Percentiles rank a stretch among this genome's conserved stretches.
phyloP scores from a whole-genome alignment of 495 filamentous ascomycete species.

The Trichoderma asperelloides region DNA sequence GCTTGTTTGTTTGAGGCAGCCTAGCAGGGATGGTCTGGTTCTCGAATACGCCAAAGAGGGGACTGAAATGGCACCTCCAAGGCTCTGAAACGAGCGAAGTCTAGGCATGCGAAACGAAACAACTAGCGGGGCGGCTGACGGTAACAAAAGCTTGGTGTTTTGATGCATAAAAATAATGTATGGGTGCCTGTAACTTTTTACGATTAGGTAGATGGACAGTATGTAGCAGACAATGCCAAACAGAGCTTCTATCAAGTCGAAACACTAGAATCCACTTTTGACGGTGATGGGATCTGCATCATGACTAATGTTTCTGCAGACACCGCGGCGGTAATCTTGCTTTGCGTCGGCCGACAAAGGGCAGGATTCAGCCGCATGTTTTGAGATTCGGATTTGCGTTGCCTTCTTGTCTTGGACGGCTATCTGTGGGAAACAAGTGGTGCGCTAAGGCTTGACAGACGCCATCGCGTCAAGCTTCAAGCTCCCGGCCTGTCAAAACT shows the following conservation, averaged over 20 bases:
- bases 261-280: neutral
- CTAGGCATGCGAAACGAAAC: slow-evolving; percentile 1
- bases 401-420: no score
- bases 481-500: no score
- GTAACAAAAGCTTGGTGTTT: neutral
- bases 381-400: neutral
- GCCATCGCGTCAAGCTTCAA: no score
- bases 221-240: neutral
- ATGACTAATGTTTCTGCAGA: neutral
- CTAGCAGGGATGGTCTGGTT: neutral
- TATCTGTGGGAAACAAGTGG: no score
- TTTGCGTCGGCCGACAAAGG: neutral
- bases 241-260: neutral
- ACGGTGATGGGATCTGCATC: neutral
- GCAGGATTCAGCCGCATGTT: neutral
- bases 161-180: neutral
- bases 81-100: slow-evolving; percentile 1
- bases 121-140: neutral
- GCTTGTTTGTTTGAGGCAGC: neutral
- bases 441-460: no score
- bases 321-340: neutral
- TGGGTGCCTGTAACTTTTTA: neutral
- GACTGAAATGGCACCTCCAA: neutral
- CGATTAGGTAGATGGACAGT: neutral
- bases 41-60: neutral